Conservation (phyloP, 176 grass and related monocot genomes). For the Chrysopogon serrulatus region DNA sequence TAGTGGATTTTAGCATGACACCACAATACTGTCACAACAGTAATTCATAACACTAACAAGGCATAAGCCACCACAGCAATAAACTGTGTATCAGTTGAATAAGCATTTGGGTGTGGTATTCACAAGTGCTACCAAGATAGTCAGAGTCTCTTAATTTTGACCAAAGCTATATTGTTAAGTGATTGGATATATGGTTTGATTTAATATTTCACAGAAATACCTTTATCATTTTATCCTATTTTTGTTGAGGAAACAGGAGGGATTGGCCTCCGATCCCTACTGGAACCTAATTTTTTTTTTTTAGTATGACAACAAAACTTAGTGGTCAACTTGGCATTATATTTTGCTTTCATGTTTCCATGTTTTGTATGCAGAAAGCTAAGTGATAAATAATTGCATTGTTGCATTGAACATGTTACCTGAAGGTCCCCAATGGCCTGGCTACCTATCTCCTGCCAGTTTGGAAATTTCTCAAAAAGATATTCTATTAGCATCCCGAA, state of each 20-base stretch:
- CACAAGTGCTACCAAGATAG: neutral
- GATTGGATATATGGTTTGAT: neutral
- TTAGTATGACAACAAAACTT: neutral
- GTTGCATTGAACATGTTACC: slow-evolving; percentile 36
- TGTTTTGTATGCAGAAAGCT: neutral
- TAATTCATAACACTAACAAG: neutral
- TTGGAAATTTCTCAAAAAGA: slow-evolving; percentile 92
- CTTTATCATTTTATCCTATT: neutral
- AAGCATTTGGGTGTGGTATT: neutral
- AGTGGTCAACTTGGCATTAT: neutral
- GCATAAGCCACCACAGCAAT: neutral
- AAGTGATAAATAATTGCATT: neutral
- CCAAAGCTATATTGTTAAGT: neutral
- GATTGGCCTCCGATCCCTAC: too few species aligned
- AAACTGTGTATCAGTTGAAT: neutral
- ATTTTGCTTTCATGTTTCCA: neutral
- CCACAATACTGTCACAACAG: neutral
- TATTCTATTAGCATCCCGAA: slow-evolving; percentile 98
- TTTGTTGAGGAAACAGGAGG: too few species aligned
- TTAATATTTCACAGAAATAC: neutral
- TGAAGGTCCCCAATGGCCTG: slow-evolving; percentile 98
- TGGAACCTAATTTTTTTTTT: neutral
- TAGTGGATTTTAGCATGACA: neutral
- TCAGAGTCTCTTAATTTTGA: neutral
- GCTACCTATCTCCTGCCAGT: slow-evolving; percentile 83